These are phyloP conservation scores for Talaromyces albobiverticillius DNA, from an alignment of 2,329 filamentous ascomycete species.

Conservation along the genomic window DNA sequence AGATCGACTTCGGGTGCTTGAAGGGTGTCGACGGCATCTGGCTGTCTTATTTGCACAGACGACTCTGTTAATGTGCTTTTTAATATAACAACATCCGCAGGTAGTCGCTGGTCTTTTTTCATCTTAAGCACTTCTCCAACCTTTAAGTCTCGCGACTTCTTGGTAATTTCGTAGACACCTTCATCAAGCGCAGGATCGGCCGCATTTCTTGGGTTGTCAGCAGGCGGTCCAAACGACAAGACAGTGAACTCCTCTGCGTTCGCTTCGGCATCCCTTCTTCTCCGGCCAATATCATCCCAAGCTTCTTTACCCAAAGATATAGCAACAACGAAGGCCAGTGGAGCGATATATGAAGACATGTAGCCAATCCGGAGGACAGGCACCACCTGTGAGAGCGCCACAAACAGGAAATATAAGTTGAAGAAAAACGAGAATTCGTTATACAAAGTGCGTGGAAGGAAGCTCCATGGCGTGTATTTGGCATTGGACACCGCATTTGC, in stretches of 20 bases:
- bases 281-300: constrained; percentile 82
- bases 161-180: constrained; percentile 64
- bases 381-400: constrained; percentile 90
- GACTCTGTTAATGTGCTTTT: constrained; percentile 70
- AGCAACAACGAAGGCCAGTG: constrained; percentile 82
- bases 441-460: constrained; percentile 89
- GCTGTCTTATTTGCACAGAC: background rate
- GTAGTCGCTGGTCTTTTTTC: constrained; percentile 85
- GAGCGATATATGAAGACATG: constrained; percentile 89
- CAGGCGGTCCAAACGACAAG: constrained; percentile 61
- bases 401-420: constrained; percentile 97
- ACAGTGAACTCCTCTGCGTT: constrained; percentile 88
- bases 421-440: constrained; percentile 99
- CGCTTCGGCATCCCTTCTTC: constrained; percentile 85
- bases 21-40: constrained; percentile 22
- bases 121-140: constrained; percentile 96
- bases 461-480: constrained; percentile 94
- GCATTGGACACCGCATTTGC: constrained; percentile 92
- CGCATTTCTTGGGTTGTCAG: constrained; percentile 11
- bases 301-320: constrained; percentile 97
- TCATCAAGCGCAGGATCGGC: constrained; percentile 4
- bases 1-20: constrained; percentile 24
- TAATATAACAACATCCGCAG: constrained; percentile 88
- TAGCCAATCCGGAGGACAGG: constrained; percentile 89
- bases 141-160: constrained; percentile 82